Evolutionary conservation across 495 filamentous ascomycete genomes (phyloP), one percentile per base, ranked within the genome.

Genomic region (Hamigera avellanea): DNA sequence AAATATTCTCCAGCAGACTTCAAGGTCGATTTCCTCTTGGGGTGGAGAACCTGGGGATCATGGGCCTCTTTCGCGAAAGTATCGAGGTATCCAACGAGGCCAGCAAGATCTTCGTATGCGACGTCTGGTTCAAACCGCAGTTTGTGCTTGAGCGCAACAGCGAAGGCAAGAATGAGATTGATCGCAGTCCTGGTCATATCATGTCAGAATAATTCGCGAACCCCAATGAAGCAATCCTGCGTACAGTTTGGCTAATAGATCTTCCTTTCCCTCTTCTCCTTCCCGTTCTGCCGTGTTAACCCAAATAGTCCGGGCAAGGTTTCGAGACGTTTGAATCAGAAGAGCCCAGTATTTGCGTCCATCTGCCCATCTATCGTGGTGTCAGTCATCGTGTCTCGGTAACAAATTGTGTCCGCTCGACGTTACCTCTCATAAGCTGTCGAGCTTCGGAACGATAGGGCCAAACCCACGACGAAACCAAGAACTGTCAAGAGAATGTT

Each of bases 41-140:
- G 55, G 1, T 59, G 54, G n/a, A 66, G 39, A 13, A 44, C 36
- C 10, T 74, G 55, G 3, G 62, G 64, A 26, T 69, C 50, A 31
- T 76, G 76, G 2, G 84, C 86, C 1, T 67, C 61, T 42, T 70
- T 76, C 26, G 86, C 84, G 32, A 83, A 87, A 0, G 64, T 67
- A 18, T 66, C 54, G 21, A 61, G 48, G 45, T 61, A 51, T 35
- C 53, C 52, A 19, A 46, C 44, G 13, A 62, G 50, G 38, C 43
- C 78, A 70, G 40, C 76, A 69, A 45, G 64, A 74, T 57, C 73
- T 64, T 36, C 69, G 48, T 93, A 89, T 37, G 78, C 76, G 14
- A 80, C 74, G 54, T 83, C 86, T 0, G 85, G 83, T 49, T 94
- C 85, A 50, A 87, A 88, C 16, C 86, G 83, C n/a, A 94, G 73